phyloP scores from a whole-genome alignment of 352 stramenopile species.

The Phytophthora syringae region DNA sequence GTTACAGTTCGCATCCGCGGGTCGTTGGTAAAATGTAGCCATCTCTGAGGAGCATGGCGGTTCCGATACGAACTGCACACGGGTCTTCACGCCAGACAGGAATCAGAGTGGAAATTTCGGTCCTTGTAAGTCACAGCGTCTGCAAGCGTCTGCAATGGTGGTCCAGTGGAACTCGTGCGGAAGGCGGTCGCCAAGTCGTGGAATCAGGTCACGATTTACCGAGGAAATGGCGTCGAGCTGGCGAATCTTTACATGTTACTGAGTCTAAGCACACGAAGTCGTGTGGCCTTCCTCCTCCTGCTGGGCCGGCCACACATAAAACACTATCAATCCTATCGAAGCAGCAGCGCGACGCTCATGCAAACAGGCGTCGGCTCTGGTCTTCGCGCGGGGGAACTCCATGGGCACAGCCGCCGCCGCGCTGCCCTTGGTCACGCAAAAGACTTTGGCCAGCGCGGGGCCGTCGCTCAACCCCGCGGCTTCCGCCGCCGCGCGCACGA shows the following conservation, averaged over 20 bases:
- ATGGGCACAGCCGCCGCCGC: slow-evolving; percentile 38
- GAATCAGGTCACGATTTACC: slow-evolving; percentile 3
- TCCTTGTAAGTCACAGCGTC: background rate
- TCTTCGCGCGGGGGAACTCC: slow-evolving; percentile 47
- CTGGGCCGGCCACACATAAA: slow-evolving; percentile 20
- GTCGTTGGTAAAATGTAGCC: no score
- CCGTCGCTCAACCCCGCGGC: slow-evolving; percentile 23
- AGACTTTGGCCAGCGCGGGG: slow-evolving; percentile 42
- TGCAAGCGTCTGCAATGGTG: background rate
- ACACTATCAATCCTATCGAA: slow-evolving; percentile 44
- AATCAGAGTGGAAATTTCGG: no score
- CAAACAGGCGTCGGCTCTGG: slow-evolving; percentile 39
- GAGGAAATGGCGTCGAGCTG: background rate
- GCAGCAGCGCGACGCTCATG: slow-evolving; percentile 21
- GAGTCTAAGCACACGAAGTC: slow-evolving; percentile 14
- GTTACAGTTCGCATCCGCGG: no score
- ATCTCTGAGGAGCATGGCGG: no score
- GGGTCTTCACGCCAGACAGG: no score
- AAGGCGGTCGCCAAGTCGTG: background rate
- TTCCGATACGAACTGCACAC: no score
- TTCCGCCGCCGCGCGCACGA: slow-evolving; percentile 37
- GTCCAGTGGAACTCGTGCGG: background rate
- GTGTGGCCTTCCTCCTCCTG: slow-evolving; percentile 4
- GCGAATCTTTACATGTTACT: slow-evolving; percentile 27
- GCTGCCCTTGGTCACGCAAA: slow-evolving; percentile 41